These are phyloP conservation scores for Hypoxylon fragiforme DNA, from an alignment of 495 filamentous ascomycete genomes.

Conservation along the genomic window DNA sequence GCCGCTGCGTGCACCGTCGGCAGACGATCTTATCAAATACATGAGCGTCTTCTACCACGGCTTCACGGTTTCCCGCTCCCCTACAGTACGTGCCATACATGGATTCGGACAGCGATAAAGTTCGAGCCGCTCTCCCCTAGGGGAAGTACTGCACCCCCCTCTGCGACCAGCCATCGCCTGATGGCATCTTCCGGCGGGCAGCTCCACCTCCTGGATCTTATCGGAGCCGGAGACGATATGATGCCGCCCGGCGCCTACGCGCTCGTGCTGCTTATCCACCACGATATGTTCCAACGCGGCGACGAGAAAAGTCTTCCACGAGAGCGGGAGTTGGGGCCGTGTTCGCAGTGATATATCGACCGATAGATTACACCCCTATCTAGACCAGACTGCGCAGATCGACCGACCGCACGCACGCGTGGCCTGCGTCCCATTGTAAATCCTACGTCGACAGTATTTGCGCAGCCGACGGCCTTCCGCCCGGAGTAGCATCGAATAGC, in stretches of 20 bases:
- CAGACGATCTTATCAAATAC: conserved; percentile 53
- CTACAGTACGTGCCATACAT: conserved; percentile 54
- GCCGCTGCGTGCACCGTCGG: conserved; percentile 17
- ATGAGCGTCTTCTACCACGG: conserved; percentile 65
- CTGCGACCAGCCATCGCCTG: conserved; percentile 54
- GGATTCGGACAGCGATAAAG: conserved; percentile 28
- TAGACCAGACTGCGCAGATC: conserved; percentile 51
- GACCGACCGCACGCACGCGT: conserved; percentile 62
- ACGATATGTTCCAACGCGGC: conserved; percentile 69
- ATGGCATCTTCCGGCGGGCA: conserved; percentile 54
- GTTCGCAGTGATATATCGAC: conserved; percentile 63
- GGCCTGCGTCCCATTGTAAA: conserved; percentile 66
- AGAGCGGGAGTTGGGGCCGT: too few species aligned
- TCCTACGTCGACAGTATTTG: conserved; percentile 48
- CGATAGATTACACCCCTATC: conserved; percentile 60
- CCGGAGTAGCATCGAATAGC: background rate
- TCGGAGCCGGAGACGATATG: conserved; percentile 60
- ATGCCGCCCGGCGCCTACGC: conserved; percentile 65
- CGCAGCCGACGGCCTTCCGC: conserved; percentile 5
- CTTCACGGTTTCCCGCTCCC: conserved; percentile 47
- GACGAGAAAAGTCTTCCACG: conserved; percentile 68
- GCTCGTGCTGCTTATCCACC: conserved; percentile 57
- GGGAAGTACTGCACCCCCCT: conserved; percentile 52
- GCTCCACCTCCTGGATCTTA: conserved; percentile 65
- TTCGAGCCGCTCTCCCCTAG: conserved; percentile 49